A percentile compares a stretch with the other conserved stretches of the same genome.
These are phyloP conservation scores for Zasmidium angulare DNA, from an alignment of 2,329 filamentous ascomycete species.

Conservation along the genomic window DNA sequence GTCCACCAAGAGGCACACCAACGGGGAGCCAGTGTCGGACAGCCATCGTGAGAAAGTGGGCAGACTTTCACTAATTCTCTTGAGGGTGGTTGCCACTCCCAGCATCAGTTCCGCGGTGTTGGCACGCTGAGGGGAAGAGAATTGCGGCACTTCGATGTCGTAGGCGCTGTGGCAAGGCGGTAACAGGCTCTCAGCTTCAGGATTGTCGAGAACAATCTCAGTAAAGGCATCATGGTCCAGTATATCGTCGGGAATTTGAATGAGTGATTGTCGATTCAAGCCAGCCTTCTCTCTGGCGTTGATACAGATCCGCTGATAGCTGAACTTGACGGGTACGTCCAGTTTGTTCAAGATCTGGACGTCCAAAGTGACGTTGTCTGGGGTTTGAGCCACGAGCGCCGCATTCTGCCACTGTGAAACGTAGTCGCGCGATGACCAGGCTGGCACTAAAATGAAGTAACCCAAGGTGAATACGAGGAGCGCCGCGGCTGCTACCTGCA, in stretches of 20 bases:
- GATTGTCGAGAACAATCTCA: constrained; percentile 12
- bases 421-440: constrained; percentile 4
- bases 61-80: constrained; percentile 24
- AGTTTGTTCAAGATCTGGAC: constrained; percentile 22
- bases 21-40: constrained; percentile 24
- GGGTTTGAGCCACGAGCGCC: constrained; percentile 5
- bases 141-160: constrained; percentile 21
- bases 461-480: constrained; percentile 17
- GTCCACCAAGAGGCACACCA: constrained; percentile 27
- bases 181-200: constrained; percentile 12
- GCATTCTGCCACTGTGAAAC: constrained; percentile 15
- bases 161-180: constrained; percentile 18
- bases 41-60: constrained; percentile 28
- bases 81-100: constrained; percentile 26
- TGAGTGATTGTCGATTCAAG: constrained; percentile 17
- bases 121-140: constrained; percentile 10
- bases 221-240: constrained; percentile 4
- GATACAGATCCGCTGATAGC: constrained; percentile 23
- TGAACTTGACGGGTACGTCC: constrained; percentile 16
- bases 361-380: constrained; percentile 20
- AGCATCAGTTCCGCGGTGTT: constrained; percentile 26
- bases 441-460: constrained; percentile 17
- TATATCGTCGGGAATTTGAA: constrained; percentile 10
- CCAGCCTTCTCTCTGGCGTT: constrained; percentile 13
- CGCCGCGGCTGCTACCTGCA: constrained; percentile 15